Evolutionary conservation across 176 grass and related monocot genomes (phyloP), one percentile per base, ranked within the genome.

Genomic region (Eragrostis curvula): DNA sequence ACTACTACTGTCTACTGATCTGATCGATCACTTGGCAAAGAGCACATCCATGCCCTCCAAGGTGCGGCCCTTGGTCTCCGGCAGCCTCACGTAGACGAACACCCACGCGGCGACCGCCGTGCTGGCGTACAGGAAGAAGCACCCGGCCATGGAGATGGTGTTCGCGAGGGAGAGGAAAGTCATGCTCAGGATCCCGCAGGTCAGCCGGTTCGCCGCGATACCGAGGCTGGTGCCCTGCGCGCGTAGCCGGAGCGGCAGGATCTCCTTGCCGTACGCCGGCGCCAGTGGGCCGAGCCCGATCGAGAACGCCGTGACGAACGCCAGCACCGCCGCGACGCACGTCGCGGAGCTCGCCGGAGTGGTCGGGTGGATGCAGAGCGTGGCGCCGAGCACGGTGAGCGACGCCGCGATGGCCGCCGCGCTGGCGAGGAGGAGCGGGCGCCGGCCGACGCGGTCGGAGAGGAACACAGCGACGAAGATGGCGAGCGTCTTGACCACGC

Each of bases 1-100:
- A n/a, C n/a, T n/a, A n/a, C n/a, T n/a, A n/a, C n/a, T n/a, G n/a
- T n/a, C n/a, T n/a, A n/a, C n/a, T n/a, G n/a, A n/a, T n/a, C n/a
- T n/a, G 32, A n/a, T n/a, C n/a, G n/a, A n/a, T n/a, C n/a, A n/a
- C 46, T 74, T 77, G 28, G 18, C 23, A 23, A 90, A 90, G 49
- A 90, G 85, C 20, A 71, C 51, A 5, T 77, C 85, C 77, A 87
- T 91, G 66, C 87, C 89, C 81, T 91, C 89, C 12, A 91, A 68
- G 52, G 68, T 91, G 21, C 74, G 67, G 14, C 89, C 89, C 49
- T 69, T 87, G 24, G 81, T 91, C 84, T 91, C 89, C 36, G 79
- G 73, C 75, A 91, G 61, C 82, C 80, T 49, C 8, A 63, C 11
- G 13, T 80, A 91, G 3, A 79, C 50, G 53, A 87, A 91, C 56